These are phyloP conservation scores for Pleoardoris graminearum DNA, from an alignment of 2,329 filamentous ascomycete species.

Conservation along the genomic window DNA sequence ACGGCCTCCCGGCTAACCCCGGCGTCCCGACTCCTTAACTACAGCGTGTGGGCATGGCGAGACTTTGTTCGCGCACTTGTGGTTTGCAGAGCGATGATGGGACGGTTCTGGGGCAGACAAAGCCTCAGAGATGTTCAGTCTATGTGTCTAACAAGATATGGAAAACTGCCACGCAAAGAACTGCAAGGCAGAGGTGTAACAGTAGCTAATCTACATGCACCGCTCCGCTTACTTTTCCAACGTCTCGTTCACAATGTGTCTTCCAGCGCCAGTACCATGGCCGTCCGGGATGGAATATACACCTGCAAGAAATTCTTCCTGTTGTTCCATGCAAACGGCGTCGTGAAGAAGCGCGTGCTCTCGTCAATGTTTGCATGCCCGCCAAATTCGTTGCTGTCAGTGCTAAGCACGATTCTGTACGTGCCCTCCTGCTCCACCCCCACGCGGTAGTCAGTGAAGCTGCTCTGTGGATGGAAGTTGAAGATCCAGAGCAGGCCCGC, in stretches of 20 bases:
- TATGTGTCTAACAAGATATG: not conserved
- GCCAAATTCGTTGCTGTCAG: slow-evolving; percentile 76
- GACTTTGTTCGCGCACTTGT: not conserved
- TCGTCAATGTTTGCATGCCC: slow-evolving; percentile 78
- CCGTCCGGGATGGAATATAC: slow-evolving; percentile 83
- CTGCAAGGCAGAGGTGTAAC: too few species aligned
- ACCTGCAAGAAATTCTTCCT: slow-evolving; percentile 90
- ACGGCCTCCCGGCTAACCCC: too few species aligned
- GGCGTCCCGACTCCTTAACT: too few species aligned
- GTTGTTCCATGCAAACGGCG: slow-evolving; percentile 85
- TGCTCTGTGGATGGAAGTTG: slow-evolving; percentile 87
- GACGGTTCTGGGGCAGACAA: not conserved
- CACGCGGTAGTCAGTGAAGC: slow-evolving; percentile 90
- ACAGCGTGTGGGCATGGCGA: too few species aligned
- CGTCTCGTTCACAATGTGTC: slow-evolving; percentile 3
- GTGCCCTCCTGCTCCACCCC: slow-evolving; percentile 83
- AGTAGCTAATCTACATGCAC: not conserved
- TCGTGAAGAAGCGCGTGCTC: slow-evolving; percentile 88
- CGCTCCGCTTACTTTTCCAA: too few species aligned
- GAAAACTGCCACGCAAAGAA: not conserved
- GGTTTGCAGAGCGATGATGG: too few species aligned
- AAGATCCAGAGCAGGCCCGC: slow-evolving; percentile 90
- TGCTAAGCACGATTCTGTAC: slow-evolving; percentile 83
- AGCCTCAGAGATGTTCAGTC: not conserved
- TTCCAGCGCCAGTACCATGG: slow-evolving; percentile 57